Percentiles rank a stretch among this genome's conserved stretches.
Conservation (phyloP, 164 flowering plant genomes). For the Vitis labrusca region DNA sequence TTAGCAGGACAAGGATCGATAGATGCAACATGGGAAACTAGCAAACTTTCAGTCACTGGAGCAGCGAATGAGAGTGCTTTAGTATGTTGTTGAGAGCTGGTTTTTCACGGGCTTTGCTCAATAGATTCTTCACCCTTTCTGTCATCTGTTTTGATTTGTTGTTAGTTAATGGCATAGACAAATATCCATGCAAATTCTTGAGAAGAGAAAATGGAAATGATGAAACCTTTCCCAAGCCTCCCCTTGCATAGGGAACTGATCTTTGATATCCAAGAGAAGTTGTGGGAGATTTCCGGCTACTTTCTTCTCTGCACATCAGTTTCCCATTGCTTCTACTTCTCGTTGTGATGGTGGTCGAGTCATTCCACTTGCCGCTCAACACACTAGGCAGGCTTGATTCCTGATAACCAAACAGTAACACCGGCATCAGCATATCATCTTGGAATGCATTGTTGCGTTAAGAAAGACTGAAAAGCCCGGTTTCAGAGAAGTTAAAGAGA, state of each 20-base stretch:
- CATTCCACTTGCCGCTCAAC: conserved; percentile 25
- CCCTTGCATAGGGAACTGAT: conserved; percentile 55
- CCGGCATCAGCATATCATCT: background rate
- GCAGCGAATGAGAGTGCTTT: conserved; percentile 59
- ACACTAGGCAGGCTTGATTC: conserved; percentile 61
- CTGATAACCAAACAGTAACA: conserved; percentile 24
- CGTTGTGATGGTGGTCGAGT: conserved; percentile 36
- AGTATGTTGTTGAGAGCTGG: conserved; percentile 43
- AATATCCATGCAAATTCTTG: background rate
- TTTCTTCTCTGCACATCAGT: conserved; percentile 36
- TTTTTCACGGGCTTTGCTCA: conserved; percentile 48
- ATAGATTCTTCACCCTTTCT: conserved; percentile 47
- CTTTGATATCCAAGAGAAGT: conserved; percentile 37
- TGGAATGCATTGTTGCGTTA: too few relatives aligned
- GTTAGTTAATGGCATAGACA: background rate
- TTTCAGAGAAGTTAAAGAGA: too few relatives aligned
- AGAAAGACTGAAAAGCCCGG: too few relatives aligned
- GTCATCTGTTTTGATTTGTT: conserved; percentile 46
- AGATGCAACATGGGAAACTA: background rate
- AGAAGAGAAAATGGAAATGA: background rate
- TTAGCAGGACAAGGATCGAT: too few relatives aligned
- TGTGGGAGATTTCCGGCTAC: conserved; percentile 63
- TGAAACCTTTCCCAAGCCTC: conserved; percentile 55
- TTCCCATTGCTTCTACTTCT: conserved; percentile 50
- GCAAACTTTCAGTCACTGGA: conserved; percentile 29